Percentiles rank a stretch among this genome's conserved stretches.
These are phyloP conservation scores for Aspergillus sparsus DNA, from an alignment of 495 filamentous ascomycete species.

Conservation along the genomic window DNA sequence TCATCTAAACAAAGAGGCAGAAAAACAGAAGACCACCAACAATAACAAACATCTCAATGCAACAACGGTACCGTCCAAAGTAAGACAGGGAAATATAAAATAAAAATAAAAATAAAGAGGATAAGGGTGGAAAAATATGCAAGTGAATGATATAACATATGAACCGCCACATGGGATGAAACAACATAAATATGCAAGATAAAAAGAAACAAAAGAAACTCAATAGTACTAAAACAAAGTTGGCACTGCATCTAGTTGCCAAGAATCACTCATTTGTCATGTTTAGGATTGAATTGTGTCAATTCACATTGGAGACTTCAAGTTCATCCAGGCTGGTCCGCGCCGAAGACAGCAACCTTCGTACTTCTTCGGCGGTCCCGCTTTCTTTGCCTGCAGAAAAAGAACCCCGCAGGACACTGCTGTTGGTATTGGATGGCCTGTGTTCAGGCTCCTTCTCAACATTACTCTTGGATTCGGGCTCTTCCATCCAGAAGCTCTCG, in stretches of 20 bases:
- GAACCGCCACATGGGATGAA: background rate
- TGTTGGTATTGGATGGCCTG: conserved; percentile 5
- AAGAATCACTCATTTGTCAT: conserved; percentile 13
- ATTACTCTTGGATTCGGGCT: conserved; percentile 38
- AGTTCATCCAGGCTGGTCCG: conserved; percentile 46
- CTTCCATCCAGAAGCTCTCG: conserved; percentile 56
- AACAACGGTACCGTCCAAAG: conserved; percentile 13
- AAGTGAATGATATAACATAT: conserved; percentile 1
- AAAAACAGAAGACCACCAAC: conserved; percentile 19
- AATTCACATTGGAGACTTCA: conserved; percentile 34
- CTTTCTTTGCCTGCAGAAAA: conserved; percentile 27
- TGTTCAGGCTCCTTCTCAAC: conserved; percentile 32
- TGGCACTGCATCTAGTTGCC: background rate
- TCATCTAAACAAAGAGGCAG: conserved; percentile 25
- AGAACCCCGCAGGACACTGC: conserved; percentile 23
- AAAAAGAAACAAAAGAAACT: background rate
- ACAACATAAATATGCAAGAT: conserved; percentile 10
- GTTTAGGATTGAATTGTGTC: conserved; percentile 19
- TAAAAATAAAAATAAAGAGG: background rate
- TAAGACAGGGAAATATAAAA: conserved; percentile 19
- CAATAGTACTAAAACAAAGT: background rate
- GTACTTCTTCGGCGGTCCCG: conserved; percentile 38
- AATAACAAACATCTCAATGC: conserved; percentile 18
- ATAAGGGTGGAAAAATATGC: conserved; percentile 20
- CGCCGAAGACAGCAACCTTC: conserved; percentile 42